Percentiles rank a stretch among this genome's conserved stretches.
These are phyloP conservation scores for Gynostemma pentaphyllum DNA, from an alignment of 306 rosid genomes.

Conservation along the genomic window DNA sequence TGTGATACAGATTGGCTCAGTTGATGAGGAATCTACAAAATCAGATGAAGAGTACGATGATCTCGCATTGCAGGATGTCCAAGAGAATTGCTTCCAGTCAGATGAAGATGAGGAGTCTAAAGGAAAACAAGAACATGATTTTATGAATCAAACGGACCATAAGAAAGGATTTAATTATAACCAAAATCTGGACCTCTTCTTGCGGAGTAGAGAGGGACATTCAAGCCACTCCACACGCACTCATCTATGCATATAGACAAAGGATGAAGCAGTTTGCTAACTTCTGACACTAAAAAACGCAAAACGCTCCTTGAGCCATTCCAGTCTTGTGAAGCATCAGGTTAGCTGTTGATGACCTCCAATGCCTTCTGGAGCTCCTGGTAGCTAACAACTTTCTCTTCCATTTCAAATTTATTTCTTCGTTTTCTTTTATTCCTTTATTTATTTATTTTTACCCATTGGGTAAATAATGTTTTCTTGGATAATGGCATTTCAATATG, in stretches of 20 bases:
- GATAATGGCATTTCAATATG: background rate
- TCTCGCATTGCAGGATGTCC: constrained; percentile 63
- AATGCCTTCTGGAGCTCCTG: constrained; percentile 57
- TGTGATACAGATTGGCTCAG: constrained; percentile 61
- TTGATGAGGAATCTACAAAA: constrained; percentile 89
- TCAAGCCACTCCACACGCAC: constrained; percentile 35
- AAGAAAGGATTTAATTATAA: constrained; percentile 26
- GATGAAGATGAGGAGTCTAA: constrained; percentile 39
- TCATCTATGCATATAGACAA: constrained; percentile 40
- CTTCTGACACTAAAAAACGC: constrained; percentile 34
- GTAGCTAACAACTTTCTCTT: background rate
- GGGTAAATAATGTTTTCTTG: constrained; percentile 1
- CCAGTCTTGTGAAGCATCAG: constrained; percentile 51
- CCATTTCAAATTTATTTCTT: background rate
- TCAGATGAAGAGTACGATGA: constrained; percentile 96
- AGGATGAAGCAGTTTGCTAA: constrained; percentile 27
- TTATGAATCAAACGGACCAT: constrained; percentile 15
- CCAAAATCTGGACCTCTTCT: constrained; percentile 41
- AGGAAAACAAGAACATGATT: constrained; percentile 16
- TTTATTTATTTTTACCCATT: background rate
- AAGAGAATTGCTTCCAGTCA: constrained; percentile 44
- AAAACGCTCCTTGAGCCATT: constrained; percentile 76
- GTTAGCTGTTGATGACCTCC: constrained; percentile 34
- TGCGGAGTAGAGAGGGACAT: constrained; percentile 40
- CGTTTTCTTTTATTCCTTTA: background rate